Conservation (phyloP, 2,329 filamentous ascomycete species). For the Grosmannia penicillata region DNA sequence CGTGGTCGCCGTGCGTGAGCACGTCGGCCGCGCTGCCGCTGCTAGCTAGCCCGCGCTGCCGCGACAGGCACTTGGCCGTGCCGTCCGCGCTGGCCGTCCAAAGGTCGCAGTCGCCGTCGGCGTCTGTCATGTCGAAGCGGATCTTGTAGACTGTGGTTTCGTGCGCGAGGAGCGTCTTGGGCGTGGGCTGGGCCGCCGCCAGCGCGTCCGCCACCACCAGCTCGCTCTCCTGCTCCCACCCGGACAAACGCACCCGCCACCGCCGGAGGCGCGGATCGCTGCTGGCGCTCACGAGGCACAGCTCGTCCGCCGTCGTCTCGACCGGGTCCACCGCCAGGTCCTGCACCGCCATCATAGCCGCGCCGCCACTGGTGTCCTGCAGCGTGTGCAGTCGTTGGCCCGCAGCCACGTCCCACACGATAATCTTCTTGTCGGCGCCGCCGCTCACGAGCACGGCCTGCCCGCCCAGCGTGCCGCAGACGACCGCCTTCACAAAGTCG, state of each 20-base stretch:
- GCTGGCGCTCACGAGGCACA: slow-evolving; percentile 62
- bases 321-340: slow-evolving; percentile 62
- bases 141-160: slow-evolving; percentile 83
- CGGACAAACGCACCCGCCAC: slow-evolving; percentile 48
- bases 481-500: slow-evolving; percentile 81
- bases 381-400: slow-evolving; percentile 59
- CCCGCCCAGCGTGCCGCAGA: slow-evolving; percentile 44
- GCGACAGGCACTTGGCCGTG: slow-evolving; percentile 64
- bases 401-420: slow-evolving; percentile 66
- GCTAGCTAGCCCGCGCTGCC: slow-evolving; percentile 43
- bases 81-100: slow-evolving; percentile 94
- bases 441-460: slow-evolving; percentile 57
- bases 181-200: slow-evolving; percentile 13
- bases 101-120: slow-evolving; percentile 51
- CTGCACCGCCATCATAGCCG: slow-evolving; percentile 63
- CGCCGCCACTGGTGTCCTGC: slow-evolving; percentile 40
- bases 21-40: slow-evolving; percentile 40
- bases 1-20: slow-evolving; percentile 76
- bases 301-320: slow-evolving; percentile 30
- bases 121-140: slow-evolving; percentile 33
- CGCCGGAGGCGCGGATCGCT: slow-evolving; percentile 67
- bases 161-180: slow-evolving; percentile 54
- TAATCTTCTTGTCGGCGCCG: slow-evolving; percentile 62
- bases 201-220: not conserved
- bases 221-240: slow-evolving; percentile 34